Conservation (phyloP, 441 rosid species). For the Dalechampia spathulata region DNA sequence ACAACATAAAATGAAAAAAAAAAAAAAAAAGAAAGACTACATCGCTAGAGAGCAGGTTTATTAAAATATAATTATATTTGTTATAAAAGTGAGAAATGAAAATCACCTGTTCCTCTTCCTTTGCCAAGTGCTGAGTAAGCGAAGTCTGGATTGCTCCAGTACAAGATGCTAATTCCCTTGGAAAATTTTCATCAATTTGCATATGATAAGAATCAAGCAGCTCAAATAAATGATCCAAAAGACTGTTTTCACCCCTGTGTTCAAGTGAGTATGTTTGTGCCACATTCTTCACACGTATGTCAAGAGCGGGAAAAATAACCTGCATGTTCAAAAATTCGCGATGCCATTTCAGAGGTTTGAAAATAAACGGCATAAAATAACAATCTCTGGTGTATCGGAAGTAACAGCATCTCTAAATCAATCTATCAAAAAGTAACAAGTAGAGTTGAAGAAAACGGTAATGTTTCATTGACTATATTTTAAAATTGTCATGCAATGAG, state of each 20-base stretch:
- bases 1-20: too few species aligned
- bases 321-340: too few species aligned
- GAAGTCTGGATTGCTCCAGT: constrained; percentile 82
- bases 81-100: not conserved
- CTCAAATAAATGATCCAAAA: constrained; percentile 65
- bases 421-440: too few species aligned
- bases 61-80: not conserved
- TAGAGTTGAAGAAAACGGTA: too few species aligned
- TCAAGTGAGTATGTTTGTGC: constrained; percentile 77
- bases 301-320: constrained; percentile 88
- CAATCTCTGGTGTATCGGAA: too few species aligned
- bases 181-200: constrained; percentile 41
- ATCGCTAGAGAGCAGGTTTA: too few species aligned
- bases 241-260: constrained; percentile 62
- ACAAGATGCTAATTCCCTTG: constrained; percentile 65
- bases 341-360: too few species aligned
- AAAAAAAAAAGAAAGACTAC: too few species aligned
- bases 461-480: too few species aligned
- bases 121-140: constrained; percentile 81
- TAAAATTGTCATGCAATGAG: too few species aligned
- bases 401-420: constrained; percentile 14
- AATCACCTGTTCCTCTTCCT: constrained; percentile 88
- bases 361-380: too few species aligned
- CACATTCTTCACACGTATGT: constrained; percentile 79
- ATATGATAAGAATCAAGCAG: constrained; percentile 50